Evolutionary conservation across 495 filamentous ascomycete species (phyloP), one percentile per base, ranked within the genome.

Genomic region (Recurvomyces mirabilis): DNA sequence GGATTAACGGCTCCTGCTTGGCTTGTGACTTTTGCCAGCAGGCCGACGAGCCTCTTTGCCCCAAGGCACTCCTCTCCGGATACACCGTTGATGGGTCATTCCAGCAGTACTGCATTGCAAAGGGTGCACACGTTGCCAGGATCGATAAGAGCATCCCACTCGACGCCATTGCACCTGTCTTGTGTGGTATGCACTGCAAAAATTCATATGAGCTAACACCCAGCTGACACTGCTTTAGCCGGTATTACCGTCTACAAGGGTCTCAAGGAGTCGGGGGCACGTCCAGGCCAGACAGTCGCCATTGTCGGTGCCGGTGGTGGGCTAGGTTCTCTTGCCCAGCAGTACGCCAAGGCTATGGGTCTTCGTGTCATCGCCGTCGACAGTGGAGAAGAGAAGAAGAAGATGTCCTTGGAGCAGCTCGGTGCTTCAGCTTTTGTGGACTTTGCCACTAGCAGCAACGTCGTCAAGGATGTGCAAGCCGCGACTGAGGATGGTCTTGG

Each of bases 221-320:
- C 12, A n/a, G 15, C 32, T 35, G 36, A 20, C 36, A 5, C 34
- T 1, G 20, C 24, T 20, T 91, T 84, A 58, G 87, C 84, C 41
- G 87, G 87, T 60, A 78, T 94, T 59, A 94, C 87, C 17, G 87
- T 91, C 51, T 94, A 93, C 70, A 93, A 93, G 66, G 87, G 84
- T 12, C 60, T 94, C 38, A 93, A 93, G 66, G 84, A 91, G 60
- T 84, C 82, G 1, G 76, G 75, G 10, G 78, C 68, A 0, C 65
- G 73, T 2, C 75, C 86, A 0, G 87, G 87, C 24, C 75, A 93
- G 62, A 79, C 71, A 17, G 78, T 94, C 10, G 86, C 83, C 49
- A 81, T 94, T 50, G 85, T 91, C 38, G 87, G 87, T 47, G 87
- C 87, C 12, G 87, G 87, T 19, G 87, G 87, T 58, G 87, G 87